Base-by-base conservation (phyloP, 75 land plant species). In the Selaginella moellendorffii region DNA sequence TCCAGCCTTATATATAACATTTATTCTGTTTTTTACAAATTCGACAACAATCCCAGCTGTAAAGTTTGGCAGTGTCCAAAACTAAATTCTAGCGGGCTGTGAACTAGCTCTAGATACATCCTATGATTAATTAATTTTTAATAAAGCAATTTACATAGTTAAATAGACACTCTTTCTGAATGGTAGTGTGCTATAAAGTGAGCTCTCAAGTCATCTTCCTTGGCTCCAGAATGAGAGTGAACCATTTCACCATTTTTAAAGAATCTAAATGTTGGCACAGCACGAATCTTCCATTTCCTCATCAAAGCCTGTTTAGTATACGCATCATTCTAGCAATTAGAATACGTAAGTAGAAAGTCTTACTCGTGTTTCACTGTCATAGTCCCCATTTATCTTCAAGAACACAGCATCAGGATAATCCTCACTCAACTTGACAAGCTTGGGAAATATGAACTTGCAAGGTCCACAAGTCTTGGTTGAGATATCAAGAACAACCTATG, bases 401-500 rank as follows among this genome's bases (percentile, higher is more conserved):
- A 76, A 76, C 25, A 76, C 30, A 22, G 62, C 76, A 63, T 76
- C 78, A 20, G 78, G 76, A 27, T 76, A 76, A 28, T 76, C 54
- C 9, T 29, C 62, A 70, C 78, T 76, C 78, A 76, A 67, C 27
- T 76, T 67, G 27, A 74, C 78, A 26, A 76, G 28, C 62, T 76
- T 76, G 26, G 78, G 78, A 31, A 58, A 74, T 60, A 76, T 73
- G 52, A 76, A 36, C 27, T 73, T 76, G 31, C 78, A 76, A 52
- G 78, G 78, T 53, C 78, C 78, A 67, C 77, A 75, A 1, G 77
- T 73, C 0, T 54, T 56, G 17, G 78, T 76, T 29, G 78, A 76
- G 54, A 76, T 58, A 68, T 67, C 71, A 27, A 76, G 31, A n/a
- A 76, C 76, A 1, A 76, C 77, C 78, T 76, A 36, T 14, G n/a